Evolutionary conservation across 805 yeast species (phyloP).

Genomic region (Lipomyces kockii): DNA sequence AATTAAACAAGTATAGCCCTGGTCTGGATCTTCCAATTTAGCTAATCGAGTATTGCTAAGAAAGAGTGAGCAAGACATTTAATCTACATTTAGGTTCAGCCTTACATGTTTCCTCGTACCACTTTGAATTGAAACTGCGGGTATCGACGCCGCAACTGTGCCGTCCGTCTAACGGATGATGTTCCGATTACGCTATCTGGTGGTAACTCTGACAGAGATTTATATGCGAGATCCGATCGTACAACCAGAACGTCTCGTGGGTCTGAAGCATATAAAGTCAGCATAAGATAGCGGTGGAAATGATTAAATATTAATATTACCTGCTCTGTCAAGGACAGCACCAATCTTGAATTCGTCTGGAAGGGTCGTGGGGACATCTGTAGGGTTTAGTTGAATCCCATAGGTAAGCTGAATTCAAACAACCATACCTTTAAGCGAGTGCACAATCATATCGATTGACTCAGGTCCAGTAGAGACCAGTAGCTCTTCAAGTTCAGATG

Average conservation of each 20-base stretch:
- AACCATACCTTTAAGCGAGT: conserved; percentile 81
- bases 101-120: conserved; percentile 73
- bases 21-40: conserved; percentile 71
- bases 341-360: conserved; percentile 92
- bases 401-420: background rate
- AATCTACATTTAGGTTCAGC: conserved; percentile 30
- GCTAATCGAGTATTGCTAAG: conserved; percentile 67
- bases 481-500: conserved; percentile 86
- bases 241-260: conserved; percentile 86
- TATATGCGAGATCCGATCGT: conserved; percentile 67
- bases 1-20: conserved; percentile 68
- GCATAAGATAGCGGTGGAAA: background rate
- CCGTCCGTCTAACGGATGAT: conserved; percentile 89
- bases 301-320: conserved; percentile 9
- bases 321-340: conserved; percentile 77
- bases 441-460: conserved; percentile 85
- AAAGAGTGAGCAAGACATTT: too few species aligned
- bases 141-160: conserved; percentile 78
- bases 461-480: conserved; percentile 65
- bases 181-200: conserved; percentile 89
- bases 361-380: conserved; percentile 71
- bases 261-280: conserved; percentile 50
- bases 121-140: conserved; percentile 81
- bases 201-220: conserved; percentile 73
- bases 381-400: background rate